Conservation (phyloP, 495 filamentous ascomycete genomes). For the Hypoxylon cercidicola region DNA sequence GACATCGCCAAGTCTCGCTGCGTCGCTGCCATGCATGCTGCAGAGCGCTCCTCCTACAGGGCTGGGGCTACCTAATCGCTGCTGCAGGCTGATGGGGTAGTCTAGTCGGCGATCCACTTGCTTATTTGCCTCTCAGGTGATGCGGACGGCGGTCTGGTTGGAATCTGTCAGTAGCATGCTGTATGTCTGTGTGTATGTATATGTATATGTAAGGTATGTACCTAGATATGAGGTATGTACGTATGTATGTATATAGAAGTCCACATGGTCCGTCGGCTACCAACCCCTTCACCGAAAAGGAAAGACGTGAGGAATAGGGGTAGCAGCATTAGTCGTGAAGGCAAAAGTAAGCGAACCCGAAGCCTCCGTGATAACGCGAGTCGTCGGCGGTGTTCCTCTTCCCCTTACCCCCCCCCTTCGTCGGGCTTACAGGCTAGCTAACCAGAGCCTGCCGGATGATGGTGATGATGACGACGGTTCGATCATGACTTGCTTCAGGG, state of each 20-base stretch:
- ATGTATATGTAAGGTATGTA: slow-evolving; percentile 4
- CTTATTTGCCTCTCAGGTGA: slow-evolving; percentile 28
- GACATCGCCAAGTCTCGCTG: slow-evolving; percentile 39
- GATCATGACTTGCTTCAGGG: slow-evolving; percentile 1
- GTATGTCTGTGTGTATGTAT: slow-evolving; percentile 13
- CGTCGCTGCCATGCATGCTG: slow-evolving; percentile 39
- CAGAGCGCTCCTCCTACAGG: slow-evolving; percentile 38
- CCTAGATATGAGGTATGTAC: no score
- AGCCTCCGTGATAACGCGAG: slow-evolving; percentile 29
- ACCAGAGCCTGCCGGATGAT: not conserved
- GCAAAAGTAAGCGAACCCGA: slow-evolving; percentile 22
- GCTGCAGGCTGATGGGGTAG: slow-evolving; percentile 21
- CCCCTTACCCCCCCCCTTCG: no score
- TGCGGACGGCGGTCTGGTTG: slow-evolving; percentile 31
- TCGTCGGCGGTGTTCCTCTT: no score
- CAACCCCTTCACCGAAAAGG: slow-evolving; percentile 28
- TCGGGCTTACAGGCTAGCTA: not conserved
- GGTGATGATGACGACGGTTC: slow-evolving; percentile 15
- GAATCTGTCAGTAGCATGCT: slow-evolving; percentile 25
- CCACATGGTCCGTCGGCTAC: slow-evolving; percentile 12
- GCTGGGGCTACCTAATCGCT: slow-evolving; percentile 38
- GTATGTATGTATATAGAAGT: slow-evolving; percentile 26
- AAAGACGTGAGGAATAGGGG: slow-evolving; percentile 13
- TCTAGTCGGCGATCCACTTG: slow-evolving; percentile 16
- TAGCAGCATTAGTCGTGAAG: slow-evolving; percentile 5